phyloP scores from a whole-genome alignment of 2,329 filamentous ascomycete species.

The Coniochaeta prunicola region DNA sequence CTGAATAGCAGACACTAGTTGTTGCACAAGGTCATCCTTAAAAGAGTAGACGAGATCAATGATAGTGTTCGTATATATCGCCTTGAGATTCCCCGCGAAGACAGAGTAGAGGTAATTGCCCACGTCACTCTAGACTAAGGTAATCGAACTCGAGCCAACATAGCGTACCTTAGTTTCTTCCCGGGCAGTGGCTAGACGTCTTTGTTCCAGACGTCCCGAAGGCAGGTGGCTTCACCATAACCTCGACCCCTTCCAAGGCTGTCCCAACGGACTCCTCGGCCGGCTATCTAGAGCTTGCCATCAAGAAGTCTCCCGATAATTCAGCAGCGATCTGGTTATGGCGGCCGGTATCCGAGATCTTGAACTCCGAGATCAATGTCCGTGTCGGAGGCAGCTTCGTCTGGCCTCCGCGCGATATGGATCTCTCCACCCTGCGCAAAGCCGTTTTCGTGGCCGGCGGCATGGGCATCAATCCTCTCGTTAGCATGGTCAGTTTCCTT shows the following conservation, averaged over 20 bases:
- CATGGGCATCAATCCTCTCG: constrained; percentile 74
- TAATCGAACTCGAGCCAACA: not conserved
- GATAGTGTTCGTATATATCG: constrained; percentile 60
- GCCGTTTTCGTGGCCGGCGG: constrained; percentile 74
- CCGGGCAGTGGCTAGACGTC: constrained; percentile 86
- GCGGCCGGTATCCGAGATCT: constrained; percentile 35
- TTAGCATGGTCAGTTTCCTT: constrained; percentile 64
- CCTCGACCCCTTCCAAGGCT: constrained; percentile 60
- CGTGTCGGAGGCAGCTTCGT: constrained; percentile 76
- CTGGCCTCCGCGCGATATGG: constrained; percentile 56
- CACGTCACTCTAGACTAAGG: not conserved
- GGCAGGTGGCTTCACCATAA: constrained; percentile 84
- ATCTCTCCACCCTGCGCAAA: constrained; percentile 37
- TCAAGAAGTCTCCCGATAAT: constrained; percentile 65
- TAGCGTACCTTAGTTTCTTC: constrained; percentile 49
- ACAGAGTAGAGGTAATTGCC: constrained; percentile 37
- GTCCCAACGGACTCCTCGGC: constrained; percentile 11
- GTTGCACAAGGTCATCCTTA: constrained; percentile 55
- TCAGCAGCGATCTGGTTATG: constrained; percentile 73
- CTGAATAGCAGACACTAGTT: constrained; percentile 22
- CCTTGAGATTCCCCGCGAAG: constrained; percentile 46
- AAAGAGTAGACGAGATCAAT: constrained; percentile 57
- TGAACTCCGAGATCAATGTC: constrained; percentile 53
- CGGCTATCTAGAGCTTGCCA: constrained; percentile 66
- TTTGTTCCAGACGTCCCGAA: constrained; percentile 61